A percentile compares a stretch with the other conserved stretches of the same genome.
These are phyloP conservation scores for Lophium mytilinum DNA, from an alignment of 495 filamentous ascomycete species.

Conservation along the genomic window DNA sequence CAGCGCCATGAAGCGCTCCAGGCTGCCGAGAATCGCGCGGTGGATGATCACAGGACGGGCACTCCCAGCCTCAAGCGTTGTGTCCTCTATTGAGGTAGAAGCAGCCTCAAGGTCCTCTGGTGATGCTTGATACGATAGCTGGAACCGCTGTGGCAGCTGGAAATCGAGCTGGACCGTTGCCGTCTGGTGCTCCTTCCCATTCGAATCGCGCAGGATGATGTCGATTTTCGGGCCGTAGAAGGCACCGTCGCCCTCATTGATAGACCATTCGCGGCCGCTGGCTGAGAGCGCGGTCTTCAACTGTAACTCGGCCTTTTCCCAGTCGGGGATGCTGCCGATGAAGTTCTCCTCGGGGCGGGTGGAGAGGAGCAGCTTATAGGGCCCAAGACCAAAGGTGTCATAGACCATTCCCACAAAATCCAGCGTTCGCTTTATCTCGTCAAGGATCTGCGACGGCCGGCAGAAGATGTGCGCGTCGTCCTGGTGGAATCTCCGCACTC, in stretches of 20 bases:
- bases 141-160: conserved; percentile 80
- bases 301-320: conserved; percentile 71
- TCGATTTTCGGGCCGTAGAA: conserved; percentile 98
- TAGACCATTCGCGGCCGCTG: conserved; percentile 56
- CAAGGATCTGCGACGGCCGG: conserved; percentile 68
- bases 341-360: conserved; percentile 69
- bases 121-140: conserved; percentile 67
- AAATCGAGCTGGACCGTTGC: conserved; percentile 93
- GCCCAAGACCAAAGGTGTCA: conserved; percentile 60
- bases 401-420: conserved; percentile 77
- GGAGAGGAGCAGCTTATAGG: conserved; percentile 70
- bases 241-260: conserved; percentile 79
- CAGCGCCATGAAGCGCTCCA: conserved; percentile 81
- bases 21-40: conserved; percentile 75
- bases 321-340: conserved; percentile 72
- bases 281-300: conserved; percentile 60
- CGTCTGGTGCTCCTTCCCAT: conserved; percentile 85
- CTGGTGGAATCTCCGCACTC: conserved; percentile 89
- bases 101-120: conserved; percentile 45
- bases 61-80: conserved; percentile 37
- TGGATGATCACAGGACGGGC: conserved; percentile 81
- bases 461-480: conserved; percentile 97
- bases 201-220: conserved; percentile 70
- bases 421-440: conserved; percentile 71
- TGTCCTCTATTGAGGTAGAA: conserved; percentile 33